These are phyloP conservation scores for Podaxis pistillaris DNA, from an alignment of 768 basidiomycete genomes.

Conservation along the genomic window DNA sequence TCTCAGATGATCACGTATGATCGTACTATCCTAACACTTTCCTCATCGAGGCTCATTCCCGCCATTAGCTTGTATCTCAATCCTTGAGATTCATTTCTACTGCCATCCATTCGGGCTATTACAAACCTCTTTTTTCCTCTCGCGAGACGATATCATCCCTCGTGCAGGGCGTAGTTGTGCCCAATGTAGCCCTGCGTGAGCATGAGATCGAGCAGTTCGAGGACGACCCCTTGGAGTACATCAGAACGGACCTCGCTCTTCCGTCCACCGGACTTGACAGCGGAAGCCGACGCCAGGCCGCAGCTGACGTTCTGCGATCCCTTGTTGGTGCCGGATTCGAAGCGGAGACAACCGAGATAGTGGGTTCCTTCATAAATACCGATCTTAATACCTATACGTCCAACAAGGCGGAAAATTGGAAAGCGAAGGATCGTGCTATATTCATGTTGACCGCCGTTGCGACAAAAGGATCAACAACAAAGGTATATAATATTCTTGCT, in stretches of 20 bases:
- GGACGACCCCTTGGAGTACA: slow-evolving; percentile 94
- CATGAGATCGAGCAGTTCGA: slow-evolving; percentile 96
- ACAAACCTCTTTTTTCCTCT: slow-evolving; percentile 77
- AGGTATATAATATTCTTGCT: slow-evolving; percentile 44
- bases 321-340: slow-evolving; percentile 82
- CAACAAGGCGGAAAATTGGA: slow-evolving; percentile 70
- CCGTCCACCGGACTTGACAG: slow-evolving; percentile 64
- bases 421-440: slow-evolving; percentile 90
- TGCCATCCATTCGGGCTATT: slow-evolving; percentile 85
- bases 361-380: slow-evolving; percentile 77
- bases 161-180: slow-evolving; percentile 87
- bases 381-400: slow-evolving; percentile 69
- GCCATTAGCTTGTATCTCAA: slow-evolving; percentile 77
- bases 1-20: slow-evolving; percentile 73
- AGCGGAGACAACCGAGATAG: slow-evolving; percentile 81
- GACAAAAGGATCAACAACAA: slow-evolving; percentile 80
- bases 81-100: slow-evolving; percentile 90
- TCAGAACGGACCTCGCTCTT: slow-evolving; percentile 79
- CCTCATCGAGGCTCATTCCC: neutral
- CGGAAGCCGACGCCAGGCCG: slow-evolving; percentile 87
- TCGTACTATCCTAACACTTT: neutral
- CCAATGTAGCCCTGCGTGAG: slow-evolving; percentile 86
- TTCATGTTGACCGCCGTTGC: slow-evolving; percentile 94
- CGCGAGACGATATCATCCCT: slow-evolving; percentile 80
- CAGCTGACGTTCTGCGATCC: slow-evolving; percentile 93